Conservation (phyloP, 2,329 filamentous ascomycete genomes). For the Botrytis aclada region DNA sequence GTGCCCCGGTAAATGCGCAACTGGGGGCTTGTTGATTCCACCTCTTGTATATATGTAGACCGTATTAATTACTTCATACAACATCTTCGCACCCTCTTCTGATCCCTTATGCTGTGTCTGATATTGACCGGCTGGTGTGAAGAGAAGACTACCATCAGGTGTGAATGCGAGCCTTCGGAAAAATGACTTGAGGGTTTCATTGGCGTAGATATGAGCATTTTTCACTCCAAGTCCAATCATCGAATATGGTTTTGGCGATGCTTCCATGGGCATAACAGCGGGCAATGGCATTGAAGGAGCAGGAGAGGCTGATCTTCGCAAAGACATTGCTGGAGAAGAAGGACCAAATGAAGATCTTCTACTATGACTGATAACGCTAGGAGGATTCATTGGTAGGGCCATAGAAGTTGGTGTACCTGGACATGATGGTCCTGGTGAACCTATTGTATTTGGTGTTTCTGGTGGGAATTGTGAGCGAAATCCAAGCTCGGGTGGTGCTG, state of each 20-base stretch:
- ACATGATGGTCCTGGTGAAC: slow-evolving; percentile 84
- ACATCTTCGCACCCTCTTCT: slow-evolving; percentile 65
- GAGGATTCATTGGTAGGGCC: slow-evolving; percentile 93
- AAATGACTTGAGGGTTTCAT: slow-evolving; percentile 95
- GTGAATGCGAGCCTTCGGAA: slow-evolving; percentile 93
- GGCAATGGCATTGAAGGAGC: slow-evolving; percentile 91
- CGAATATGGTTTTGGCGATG: slow-evolving; percentile 69
- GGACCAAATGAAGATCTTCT: slow-evolving; percentile 89
- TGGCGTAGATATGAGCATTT: slow-evolving; percentile 89
- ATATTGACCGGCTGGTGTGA: slow-evolving; percentile 94
- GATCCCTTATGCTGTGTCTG: slow-evolving; percentile 68
- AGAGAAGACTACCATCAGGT: slow-evolving; percentile 87
- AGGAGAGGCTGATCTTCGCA: slow-evolving; percentile 84
- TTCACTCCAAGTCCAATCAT: slow-evolving; percentile 60
- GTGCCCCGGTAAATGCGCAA: slow-evolving; percentile 91
- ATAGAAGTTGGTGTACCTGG: slow-evolving; percentile 91
- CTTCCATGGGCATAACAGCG: slow-evolving; percentile 89
- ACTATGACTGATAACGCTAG: slow-evolving; percentile 82
- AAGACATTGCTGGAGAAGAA: slow-evolving; percentile 57
- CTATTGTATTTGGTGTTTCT: slow-evolving; percentile 54
- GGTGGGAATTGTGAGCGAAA: slow-evolving; percentile 63
- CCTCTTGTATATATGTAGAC: slow-evolving; percentile 98
- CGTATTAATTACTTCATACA: slow-evolving; percentile 89
- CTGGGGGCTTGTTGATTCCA: slow-evolving; percentile 92
- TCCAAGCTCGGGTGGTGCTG: slow-evolving; percentile 79